These are phyloP conservation scores for Boeremia lycopersici DNA, from an alignment of 2,329 filamentous ascomycete species.

Conservation along the genomic window DNA sequence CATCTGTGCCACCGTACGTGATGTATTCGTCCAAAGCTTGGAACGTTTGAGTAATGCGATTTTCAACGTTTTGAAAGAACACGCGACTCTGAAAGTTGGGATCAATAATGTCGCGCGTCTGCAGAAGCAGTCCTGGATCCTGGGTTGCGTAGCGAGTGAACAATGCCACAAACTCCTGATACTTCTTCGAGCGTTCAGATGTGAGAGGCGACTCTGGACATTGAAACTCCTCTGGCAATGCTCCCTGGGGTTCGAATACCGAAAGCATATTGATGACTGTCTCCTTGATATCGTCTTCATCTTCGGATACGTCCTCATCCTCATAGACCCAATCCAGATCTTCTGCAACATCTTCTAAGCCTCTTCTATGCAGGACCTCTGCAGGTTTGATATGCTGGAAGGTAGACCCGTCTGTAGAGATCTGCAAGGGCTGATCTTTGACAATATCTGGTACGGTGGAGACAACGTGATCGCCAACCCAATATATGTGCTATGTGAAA, in stretches of 20 bases:
- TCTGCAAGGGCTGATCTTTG: constrained; percentile 34
- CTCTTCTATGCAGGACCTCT: constrained; percentile 34
- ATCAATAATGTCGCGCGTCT: constrained; percentile 37
- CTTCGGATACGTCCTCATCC: constrained; percentile 33
- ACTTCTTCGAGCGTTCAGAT: constrained; percentile 40
- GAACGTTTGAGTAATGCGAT: constrained; percentile 36
- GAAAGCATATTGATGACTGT: constrained; percentile 45
- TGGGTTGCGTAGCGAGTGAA: constrained; percentile 35
- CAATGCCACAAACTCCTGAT: constrained; percentile 37
- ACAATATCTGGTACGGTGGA: constrained; percentile 29
- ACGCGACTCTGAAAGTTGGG: constrained; percentile 41
- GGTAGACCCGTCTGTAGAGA: constrained; percentile 42
- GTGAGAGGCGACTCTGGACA: constrained; percentile 31
- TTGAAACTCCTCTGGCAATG: constrained; percentile 43
- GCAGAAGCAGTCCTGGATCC: constrained; percentile 36
- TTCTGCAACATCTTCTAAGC: constrained; percentile 35
- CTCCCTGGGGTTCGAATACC: constrained; percentile 44
- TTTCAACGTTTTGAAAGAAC: constrained; percentile 45
- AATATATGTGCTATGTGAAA: constrained; percentile 45
- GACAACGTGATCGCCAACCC: constrained; percentile 45
- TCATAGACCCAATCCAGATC: constrained; percentile 40
- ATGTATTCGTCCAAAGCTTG: constrained; percentile 41
- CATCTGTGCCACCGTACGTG: constrained; percentile 31
- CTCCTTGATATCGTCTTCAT: constrained; percentile 39
- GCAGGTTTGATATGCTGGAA: constrained; percentile 39